phyloP scores from a whole-genome alignment of 1,284 basidiomycete genomes.

The Clitocybe nebularis region DNA sequence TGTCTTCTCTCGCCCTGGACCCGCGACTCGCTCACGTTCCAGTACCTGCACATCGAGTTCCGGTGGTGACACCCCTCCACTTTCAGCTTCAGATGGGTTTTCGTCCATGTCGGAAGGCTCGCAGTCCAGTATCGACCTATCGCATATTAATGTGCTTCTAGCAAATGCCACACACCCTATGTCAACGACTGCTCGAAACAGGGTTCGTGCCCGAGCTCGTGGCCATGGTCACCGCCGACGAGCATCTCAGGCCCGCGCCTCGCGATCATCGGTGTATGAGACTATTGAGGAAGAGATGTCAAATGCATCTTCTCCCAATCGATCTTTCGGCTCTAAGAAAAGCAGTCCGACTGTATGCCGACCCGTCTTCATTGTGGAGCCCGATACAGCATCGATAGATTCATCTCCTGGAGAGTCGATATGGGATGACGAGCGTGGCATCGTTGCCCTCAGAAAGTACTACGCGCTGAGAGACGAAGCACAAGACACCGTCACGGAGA shows the following conservation, averaged over 20 bases:
- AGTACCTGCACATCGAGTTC: slow-evolving; percentile 61
- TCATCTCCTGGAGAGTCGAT: slow-evolving; percentile 27
- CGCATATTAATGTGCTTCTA: slow-evolving; percentile 54
- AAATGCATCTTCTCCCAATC: slow-evolving; percentile 34
- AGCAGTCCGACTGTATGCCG: slow-evolving; percentile 33
- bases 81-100: slow-evolving; percentile 55
- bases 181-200: slow-evolving; percentile 32
- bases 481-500: slow-evolving; percentile 61
- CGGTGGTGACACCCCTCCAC: slow-evolving; percentile 65
- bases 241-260: slow-evolving; percentile 57
- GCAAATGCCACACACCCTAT: slow-evolving; percentile 45
- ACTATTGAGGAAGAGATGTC: slow-evolving; percentile 71
- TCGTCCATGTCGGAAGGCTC: slow-evolving; percentile 70
- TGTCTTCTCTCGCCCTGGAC: slow-evolving; percentile 56
- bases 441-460: slow-evolving; percentile 58
- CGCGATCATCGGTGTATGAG: slow-evolving; percentile 69
- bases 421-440: slow-evolving; percentile 64
- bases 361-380: slow-evolving; percentile 53
- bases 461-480: slow-evolving; percentile 70
- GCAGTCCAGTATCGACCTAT: slow-evolving; percentile 70
- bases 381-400: slow-evolving; percentile 48
- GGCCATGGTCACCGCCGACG: slow-evolving; percentile 68
- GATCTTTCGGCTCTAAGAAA: slow-evolving; percentile 26
- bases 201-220: slow-evolving; percentile 44
- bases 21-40: slow-evolving; percentile 55